Conservation (phyloP, 345 rosid genomes). For the Eucalyptus globulus region DNA sequence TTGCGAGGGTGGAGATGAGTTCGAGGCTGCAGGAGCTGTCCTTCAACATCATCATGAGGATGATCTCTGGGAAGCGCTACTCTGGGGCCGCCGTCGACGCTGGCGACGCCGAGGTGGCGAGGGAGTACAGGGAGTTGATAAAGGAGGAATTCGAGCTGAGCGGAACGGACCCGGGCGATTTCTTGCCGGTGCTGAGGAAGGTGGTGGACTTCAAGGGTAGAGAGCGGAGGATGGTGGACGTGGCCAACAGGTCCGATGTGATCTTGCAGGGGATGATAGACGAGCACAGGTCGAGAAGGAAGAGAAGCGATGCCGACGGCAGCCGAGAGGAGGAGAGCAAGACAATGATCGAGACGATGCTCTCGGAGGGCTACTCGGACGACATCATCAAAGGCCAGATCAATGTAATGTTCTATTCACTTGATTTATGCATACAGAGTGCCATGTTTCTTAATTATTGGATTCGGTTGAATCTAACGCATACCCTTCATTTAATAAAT, state of each 20-base stretch:
- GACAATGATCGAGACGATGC: conserved; percentile 36
- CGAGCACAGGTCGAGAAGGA: conserved; percentile 15
- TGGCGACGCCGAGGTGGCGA: no score
- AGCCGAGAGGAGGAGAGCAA: conserved; percentile 1
- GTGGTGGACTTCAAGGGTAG: conserved; percentile 17
- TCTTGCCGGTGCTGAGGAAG: conserved; percentile 17
- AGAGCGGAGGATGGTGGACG: conserved; percentile 8
- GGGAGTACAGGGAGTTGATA: no score
- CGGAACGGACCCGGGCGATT: conserved; percentile 24
- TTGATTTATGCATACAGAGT: neutral
- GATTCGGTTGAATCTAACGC: neutral
- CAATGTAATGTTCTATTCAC: neutral
- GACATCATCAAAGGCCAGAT: conserved; percentile 28
- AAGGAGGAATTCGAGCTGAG: neutral
- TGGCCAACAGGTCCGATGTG: conserved; percentile 7
- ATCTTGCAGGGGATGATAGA: conserved; percentile 41
- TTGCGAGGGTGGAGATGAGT: no score
- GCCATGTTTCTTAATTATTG: neutral
- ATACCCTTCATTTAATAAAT: neutral
- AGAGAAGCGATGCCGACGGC: neutral
- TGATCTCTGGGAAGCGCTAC: no score
- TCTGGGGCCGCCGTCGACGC: no score
- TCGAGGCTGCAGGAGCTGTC: no score
- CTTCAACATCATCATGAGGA: no score
- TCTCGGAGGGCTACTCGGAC: conserved; percentile 29